A percentile compares a stretch with the other conserved stretches of the same genome.
phyloP scores from a whole-genome alignment of 257 asterid genomes.

The Osmanthus fragrans region DNA sequence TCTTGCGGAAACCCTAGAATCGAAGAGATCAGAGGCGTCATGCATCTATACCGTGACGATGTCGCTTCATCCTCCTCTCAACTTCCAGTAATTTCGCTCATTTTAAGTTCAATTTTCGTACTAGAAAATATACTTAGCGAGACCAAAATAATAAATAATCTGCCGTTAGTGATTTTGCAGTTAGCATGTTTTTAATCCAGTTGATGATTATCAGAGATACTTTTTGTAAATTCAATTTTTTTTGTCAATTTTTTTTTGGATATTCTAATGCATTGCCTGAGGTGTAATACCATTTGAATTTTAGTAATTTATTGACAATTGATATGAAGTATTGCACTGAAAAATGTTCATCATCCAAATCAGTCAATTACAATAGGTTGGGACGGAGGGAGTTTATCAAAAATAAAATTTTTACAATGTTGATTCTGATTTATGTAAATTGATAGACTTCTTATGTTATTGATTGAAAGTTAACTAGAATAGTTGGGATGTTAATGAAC shows the following conservation, averaged over 20 bases:
- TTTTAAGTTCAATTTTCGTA: slow-evolving; percentile 1
- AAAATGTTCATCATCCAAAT: background rate
- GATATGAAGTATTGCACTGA: background rate
- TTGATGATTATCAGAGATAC: background rate
- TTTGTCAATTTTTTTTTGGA: background rate
- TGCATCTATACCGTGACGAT: slow-evolving; percentile 71
- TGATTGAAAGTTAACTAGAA: background rate
- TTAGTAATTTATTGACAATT: background rate
- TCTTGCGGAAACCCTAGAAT: slow-evolving; percentile 99
- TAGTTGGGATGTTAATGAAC: background rate
- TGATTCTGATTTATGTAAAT: background rate
- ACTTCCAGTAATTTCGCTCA: slow-evolving; percentile 56
- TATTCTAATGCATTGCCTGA: background rate
- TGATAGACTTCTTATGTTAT: background rate
- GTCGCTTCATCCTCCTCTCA: slow-evolving; percentile 39
- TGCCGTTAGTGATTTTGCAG: slow-evolving; percentile 13
- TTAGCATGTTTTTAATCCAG: background rate
- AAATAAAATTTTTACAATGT: background rate
- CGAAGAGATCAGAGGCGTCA: slow-evolving; percentile 86
- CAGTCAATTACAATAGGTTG: background rate
- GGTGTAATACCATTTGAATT: background rate
- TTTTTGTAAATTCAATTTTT: background rate
- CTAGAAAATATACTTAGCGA: background rate
- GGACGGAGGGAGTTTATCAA: background rate
- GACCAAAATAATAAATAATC: background rate